phyloP scores from a whole-genome alignment of 768 basidiomycete genomes.

The Lentinula detonsa region DNA sequence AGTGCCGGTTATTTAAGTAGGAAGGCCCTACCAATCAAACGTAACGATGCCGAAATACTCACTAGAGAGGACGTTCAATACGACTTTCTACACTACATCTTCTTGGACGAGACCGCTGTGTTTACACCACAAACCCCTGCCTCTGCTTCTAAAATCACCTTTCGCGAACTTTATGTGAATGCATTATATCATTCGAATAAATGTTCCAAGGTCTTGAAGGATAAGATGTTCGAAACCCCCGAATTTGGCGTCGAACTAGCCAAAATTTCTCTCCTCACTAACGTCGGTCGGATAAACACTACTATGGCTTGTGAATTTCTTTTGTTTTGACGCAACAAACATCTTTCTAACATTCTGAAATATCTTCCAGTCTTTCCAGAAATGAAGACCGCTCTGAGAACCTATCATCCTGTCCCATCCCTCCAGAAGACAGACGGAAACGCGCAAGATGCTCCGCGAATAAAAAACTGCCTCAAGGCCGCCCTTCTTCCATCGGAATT shows the following conservation, averaged over 20 bases:
- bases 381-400: constrained; percentile 87
- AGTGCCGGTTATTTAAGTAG: constrained; percentile 58
- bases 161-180: constrained; percentile 80
- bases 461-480: constrained; percentile 87
- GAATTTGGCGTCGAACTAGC: constrained; percentile 75
- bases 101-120: constrained; percentile 57
- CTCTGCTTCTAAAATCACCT: constrained; percentile 49
- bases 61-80: constrained; percentile 83
- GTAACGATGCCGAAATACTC: constrained; percentile 77
- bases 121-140: constrained; percentile 64
- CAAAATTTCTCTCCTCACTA: constrained; percentile 80
- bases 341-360: not conserved
- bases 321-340: not conserved
- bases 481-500: constrained; percentile 67
- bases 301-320: constrained; percentile 73
- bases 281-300: constrained; percentile 89
- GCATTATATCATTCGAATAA: constrained; percentile 75
- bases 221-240: constrained; percentile 81
- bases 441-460: constrained; percentile 85
- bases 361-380: constrained; percentile 70
- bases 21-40: constrained; percentile 70
- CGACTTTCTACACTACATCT: constrained; percentile 77
- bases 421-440: constrained; percentile 85
- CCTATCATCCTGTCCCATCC: constrained; percentile 84
- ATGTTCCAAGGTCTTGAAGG: constrained; percentile 83